These are phyloP conservation scores for Fusarium compactum DNA, from an alignment of 2,329 filamentous ascomycete genomes.

Conservation along the genomic window DNA sequence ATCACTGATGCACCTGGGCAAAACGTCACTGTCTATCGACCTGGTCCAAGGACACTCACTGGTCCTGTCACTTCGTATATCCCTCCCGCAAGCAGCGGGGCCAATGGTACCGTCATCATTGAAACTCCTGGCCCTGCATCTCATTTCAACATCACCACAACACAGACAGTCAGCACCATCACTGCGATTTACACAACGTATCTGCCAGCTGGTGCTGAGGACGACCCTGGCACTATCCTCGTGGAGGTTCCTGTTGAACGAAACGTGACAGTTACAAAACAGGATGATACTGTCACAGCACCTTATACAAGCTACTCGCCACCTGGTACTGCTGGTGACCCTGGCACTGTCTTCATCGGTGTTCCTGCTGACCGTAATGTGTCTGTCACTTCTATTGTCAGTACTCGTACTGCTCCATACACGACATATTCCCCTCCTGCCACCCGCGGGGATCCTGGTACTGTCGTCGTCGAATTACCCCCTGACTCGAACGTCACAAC, in stretches of 20 bases:
- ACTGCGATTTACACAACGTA: conserved; percentile 33
- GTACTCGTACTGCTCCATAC: neutral
- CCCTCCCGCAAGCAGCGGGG: conserved; percentile 15
- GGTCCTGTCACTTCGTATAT: conserved; percentile 28
- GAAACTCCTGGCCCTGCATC: conserved; percentile 26
- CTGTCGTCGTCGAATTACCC: conserved; percentile 8
- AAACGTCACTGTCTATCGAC: conserved; percentile 27
- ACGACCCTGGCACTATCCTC: conserved; percentile 31
- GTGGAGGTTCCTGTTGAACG: conserved; percentile 18
- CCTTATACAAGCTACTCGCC: conserved; percentile 25
- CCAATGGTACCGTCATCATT: conserved; percentile 27
- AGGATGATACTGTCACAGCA: conserved; percentile 5
- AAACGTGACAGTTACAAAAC: conserved; percentile 34
- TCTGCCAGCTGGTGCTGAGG: conserved; percentile 5
- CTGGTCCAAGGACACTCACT: conserved; percentile 27
- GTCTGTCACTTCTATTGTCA: neutral
- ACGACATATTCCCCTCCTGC: conserved; percentile 8
- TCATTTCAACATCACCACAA: conserved; percentile 21
- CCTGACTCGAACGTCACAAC: conserved; percentile 15
- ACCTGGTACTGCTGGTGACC: conserved; percentile 15
- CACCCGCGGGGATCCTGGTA: conserved; percentile 6
- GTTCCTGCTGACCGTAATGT: conserved; percentile 6
- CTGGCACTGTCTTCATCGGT: conserved; percentile 22
- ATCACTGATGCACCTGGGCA: conserved; percentile 3
- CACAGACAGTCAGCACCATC: conserved; percentile 28